Conservation (phyloP, 2,329 filamentous ascomycete species). For the Aspergillus ibericus region DNA sequence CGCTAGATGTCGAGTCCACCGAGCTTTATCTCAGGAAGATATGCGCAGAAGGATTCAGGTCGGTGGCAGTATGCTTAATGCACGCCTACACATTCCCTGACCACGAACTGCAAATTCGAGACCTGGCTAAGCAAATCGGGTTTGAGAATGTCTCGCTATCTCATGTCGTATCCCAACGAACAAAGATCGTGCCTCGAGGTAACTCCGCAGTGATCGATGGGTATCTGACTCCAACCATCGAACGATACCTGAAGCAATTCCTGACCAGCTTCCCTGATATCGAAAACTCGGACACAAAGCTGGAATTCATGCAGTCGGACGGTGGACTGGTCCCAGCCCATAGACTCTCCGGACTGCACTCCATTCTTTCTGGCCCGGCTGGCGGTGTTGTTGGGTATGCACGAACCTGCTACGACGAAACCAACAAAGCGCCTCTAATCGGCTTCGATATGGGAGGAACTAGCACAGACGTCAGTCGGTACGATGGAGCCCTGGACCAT, state of each 20-base stretch:
- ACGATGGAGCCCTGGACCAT: slow-evolving; percentile 83
- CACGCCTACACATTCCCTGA: slow-evolving; percentile 89
- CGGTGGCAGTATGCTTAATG: slow-evolving; percentile 87
- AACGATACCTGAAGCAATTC: slow-evolving; percentile 71
- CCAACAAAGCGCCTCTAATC: slow-evolving; percentile 62
- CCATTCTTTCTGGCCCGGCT: slow-evolving; percentile 87
- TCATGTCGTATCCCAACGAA: slow-evolving; percentile 76
- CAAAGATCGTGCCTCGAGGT: slow-evolving; percentile 70
- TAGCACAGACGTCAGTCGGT: slow-evolving; percentile 81
- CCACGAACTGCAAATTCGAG: slow-evolving; percentile 77
- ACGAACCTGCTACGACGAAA: slow-evolving; percentile 78
- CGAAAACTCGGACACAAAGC: slow-evolving; percentile 71
- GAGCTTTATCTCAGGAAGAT: slow-evolving; percentile 65
- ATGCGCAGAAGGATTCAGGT: slow-evolving; percentile 69
- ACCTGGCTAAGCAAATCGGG: slow-evolving; percentile 74
- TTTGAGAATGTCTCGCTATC: slow-evolving; percentile 76
- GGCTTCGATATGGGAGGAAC: slow-evolving; percentile 96
- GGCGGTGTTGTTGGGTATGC: slow-evolving; percentile 91
- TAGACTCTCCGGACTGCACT: slow-evolving; percentile 76
- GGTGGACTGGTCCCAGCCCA: slow-evolving; percentile 58
- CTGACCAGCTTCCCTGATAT: slow-evolving; percentile 77
- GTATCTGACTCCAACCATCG: slow-evolving; percentile 76
- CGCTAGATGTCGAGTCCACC: slow-evolving; percentile 56
- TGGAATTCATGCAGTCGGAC: slow-evolving; percentile 92
- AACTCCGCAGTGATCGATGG: slow-evolving; percentile 78